Percentiles rank a stretch among this genome's conserved stretches.
These are phyloP conservation scores for Acanthamoeba culbertsoni DNA, from an alignment of 208 protist genomes.

Conservation along the genomic window DNA sequence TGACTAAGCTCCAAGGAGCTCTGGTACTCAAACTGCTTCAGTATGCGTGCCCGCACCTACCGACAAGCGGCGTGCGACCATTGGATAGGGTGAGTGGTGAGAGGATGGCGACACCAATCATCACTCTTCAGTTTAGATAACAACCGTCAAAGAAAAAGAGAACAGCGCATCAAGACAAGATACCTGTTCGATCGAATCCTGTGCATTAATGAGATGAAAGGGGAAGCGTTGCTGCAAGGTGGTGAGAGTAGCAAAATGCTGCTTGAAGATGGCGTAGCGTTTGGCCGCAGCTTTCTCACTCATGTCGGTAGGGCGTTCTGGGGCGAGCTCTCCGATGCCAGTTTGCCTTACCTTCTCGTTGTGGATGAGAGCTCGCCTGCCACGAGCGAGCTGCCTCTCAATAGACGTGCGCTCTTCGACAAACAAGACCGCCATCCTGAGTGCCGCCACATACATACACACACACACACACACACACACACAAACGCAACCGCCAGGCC, in stretches of 20 bases:
- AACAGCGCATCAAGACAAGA: neutral
- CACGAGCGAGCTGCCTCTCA: slow-evolving; percentile 16
- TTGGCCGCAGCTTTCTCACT: neutral
- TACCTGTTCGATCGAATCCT: neutral
- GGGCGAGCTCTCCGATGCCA: neutral
- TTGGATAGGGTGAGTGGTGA: no score
- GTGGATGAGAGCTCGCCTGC: neutral
- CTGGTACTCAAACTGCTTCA: slow-evolving; percentile 29
- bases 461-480: neutral
- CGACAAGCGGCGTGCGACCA: no score
- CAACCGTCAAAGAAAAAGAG: no score
- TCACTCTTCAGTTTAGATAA: no score
- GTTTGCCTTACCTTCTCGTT: neutral
- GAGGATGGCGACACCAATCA: no score
- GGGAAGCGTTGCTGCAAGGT: neutral
- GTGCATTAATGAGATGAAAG: slow-evolving; percentile 1
- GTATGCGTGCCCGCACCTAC: neutral
- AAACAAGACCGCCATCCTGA: slow-evolving; percentile 11
- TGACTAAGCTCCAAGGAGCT: neutral
- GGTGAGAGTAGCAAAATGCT: slow-evolving; percentile 23
- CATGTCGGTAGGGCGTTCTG: neutral
- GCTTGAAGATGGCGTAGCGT: neutral
- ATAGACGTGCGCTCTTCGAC: slow-evolving; percentile 21
- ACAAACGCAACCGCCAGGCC: neutral
- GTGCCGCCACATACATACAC: neutral